A percentile compares a stretch with the other conserved stretches of the same genome.
Conservation (phyloP, 306 rosid genomes). For the Quercus dentata region DNA sequence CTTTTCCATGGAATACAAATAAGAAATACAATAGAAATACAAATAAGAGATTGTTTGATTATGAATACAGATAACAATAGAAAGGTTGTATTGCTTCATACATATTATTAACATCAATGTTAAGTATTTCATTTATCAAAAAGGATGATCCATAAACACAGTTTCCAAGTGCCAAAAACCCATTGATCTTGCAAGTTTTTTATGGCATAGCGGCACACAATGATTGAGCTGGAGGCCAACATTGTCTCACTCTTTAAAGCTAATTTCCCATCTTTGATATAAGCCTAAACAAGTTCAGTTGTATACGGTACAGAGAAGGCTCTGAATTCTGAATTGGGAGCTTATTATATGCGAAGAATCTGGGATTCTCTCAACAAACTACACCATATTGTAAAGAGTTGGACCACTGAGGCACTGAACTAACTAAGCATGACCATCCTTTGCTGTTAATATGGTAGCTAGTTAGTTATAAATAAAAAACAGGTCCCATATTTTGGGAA, state of each 20-base stretch:
- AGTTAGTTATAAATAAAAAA: not conserved
- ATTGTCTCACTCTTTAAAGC: not conserved
- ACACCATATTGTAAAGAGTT: not conserved
- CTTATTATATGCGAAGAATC: not conserved
- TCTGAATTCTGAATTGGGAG: not conserved
- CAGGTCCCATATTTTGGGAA: not conserved
- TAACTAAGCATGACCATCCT: slow-evolving; percentile 3
- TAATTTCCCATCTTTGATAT: not conserved
- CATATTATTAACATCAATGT: too few relatives aligned
- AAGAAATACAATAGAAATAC: too few relatives aligned
- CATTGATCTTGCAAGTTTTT: not conserved
- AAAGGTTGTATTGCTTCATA: too few relatives aligned
- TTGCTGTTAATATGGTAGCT: slow-evolving; percentile 21
- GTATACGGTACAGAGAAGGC: too few relatives aligned
- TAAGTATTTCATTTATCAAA: too few relatives aligned
- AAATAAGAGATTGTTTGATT: not conserved
- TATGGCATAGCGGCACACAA: not conserved
- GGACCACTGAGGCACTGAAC: slow-evolving; percentile 18
- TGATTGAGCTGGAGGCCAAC: not conserved
- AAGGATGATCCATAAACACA: too few relatives aligned
- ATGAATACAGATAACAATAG: not conserved
- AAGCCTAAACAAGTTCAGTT: not conserved
- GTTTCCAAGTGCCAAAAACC: too few relatives aligned
- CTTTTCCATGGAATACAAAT: too few relatives aligned
- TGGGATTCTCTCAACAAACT: slow-evolving; percentile 9